Evolutionary conservation across 495 filamentous ascomycete genomes (phyloP).

Genomic region (Penicillium chermesinum): DNA sequence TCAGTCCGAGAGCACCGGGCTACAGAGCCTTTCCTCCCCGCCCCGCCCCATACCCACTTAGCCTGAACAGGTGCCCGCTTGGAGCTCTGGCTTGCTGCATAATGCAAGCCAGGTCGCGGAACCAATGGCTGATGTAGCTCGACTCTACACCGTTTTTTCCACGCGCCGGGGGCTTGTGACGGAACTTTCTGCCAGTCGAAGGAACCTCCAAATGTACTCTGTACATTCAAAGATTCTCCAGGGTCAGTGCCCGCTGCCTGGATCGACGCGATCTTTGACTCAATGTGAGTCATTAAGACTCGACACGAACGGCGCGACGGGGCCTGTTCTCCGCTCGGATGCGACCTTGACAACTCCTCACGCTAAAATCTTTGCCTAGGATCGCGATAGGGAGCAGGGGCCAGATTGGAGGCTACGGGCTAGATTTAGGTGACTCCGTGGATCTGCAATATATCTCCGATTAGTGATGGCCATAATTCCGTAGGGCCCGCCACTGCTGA

Average conservation of each 20-base stretch:
- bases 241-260: too few relatives aligned
- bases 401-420: neutral
- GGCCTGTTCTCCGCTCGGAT: neutral
- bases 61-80: neutral
- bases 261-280: too few relatives aligned
- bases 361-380: constrained; percentile 3
- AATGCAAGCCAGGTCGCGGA: neutral
- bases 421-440: neutral
- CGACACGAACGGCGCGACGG: neutral
- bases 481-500: neutral
- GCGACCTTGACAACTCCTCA: neutral
- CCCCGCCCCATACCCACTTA: neutral
- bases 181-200: too few relatives aligned
- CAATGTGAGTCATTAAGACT: neutral
- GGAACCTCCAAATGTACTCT: too few relatives aligned
- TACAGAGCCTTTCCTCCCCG: neutral
- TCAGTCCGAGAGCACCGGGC: too few relatives aligned
- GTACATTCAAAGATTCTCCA: too few relatives aligned
- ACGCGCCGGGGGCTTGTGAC: too few relatives aligned
- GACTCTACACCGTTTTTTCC: constrained; percentile 1
- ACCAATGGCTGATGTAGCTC: neutral
- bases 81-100: neutral
- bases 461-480: neutral
- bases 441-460: neutral
- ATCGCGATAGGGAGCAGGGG: constrained; percentile 8